phyloP scores from a whole-genome alignment of 2,329 filamentous ascomycete genomes.

The Exophiala calicioides region DNA sequence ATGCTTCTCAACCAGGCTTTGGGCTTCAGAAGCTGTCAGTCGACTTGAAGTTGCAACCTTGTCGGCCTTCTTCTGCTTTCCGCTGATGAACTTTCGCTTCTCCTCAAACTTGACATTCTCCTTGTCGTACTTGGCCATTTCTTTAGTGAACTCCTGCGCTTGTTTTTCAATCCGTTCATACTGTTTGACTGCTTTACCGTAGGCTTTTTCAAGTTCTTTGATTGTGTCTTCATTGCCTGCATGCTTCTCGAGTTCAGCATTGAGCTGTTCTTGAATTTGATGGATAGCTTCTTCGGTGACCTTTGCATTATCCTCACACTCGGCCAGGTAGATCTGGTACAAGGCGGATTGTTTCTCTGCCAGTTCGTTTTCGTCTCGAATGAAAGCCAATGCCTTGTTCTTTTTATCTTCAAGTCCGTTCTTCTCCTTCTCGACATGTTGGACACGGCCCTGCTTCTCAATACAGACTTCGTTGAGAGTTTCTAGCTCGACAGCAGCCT shows the following conservation, averaged over 20 bases:
- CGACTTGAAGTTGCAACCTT: conserved; percentile 80
- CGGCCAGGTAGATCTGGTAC: conserved; percentile 87
- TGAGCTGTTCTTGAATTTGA: conserved; percentile 85
- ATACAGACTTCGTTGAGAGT: conserved; percentile 89
- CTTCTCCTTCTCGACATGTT: conserved; percentile 98
- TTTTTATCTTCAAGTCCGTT: conserved; percentile 93
- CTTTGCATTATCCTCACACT: conserved; percentile 83
- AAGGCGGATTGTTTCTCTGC: conserved; percentile 84
- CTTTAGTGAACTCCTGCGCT: conserved; percentile 75
- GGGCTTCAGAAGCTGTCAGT: conserved; percentile 71
- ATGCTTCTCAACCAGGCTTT: conserved; percentile 76
- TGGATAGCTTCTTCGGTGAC: conserved; percentile 86
- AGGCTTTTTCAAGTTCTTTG: conserved; percentile 82
- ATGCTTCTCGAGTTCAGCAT: conserved; percentile 87
- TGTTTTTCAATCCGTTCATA: conserved; percentile 81
- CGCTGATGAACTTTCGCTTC: conserved; percentile 88
- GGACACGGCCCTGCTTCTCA: conserved; percentile 92
- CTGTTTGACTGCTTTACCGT: conserved; percentile 78
- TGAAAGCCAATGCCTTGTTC: conserved; percentile 83
- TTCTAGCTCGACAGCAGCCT: conserved; percentile 86
- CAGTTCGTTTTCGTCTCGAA: conserved; percentile 91
- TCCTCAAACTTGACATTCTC: conserved; percentile 97
- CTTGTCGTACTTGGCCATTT: conserved; percentile 91
- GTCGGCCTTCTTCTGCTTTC: conserved; percentile 93
- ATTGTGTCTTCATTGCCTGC: conserved; percentile 86